Evolutionary conservation across 2,329 filamentous ascomycete genomes (phyloP), one percentile per base, ranked within the genome.

Genomic region (Sporothrix brasiliensis): DNA sequence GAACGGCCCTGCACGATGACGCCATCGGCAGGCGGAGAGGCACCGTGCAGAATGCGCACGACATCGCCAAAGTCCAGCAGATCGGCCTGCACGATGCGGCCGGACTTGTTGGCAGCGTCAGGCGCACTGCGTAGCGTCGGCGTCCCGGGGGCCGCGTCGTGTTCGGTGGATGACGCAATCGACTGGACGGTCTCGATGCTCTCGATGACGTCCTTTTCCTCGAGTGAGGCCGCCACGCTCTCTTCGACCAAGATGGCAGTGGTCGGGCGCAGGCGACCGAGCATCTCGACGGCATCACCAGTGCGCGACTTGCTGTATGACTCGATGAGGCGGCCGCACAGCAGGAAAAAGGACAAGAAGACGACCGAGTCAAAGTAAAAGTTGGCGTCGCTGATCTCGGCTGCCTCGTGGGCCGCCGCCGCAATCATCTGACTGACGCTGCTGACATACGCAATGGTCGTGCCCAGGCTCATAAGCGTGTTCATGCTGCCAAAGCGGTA

Each of bases 401-500:
- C 73, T 4, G 77, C 77, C 13, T 81, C 76, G 21, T 79, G 76
- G 3, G 83, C 83, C 4, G 89, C 87, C 1, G 84, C 81, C 7
- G 88, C 87, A 67, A 92, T 89, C 77, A 97, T 85, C 73, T 96
- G 89, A 19, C 88, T 90, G 30, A 97, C 81, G 0, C 93, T 97
- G 0, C 92, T 90, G 73, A 96, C 83, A 78, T 97, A 97, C 1
- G 94, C 94, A 72, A 97, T 92, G 2, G 88, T 91, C 0, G 94
- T 97, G 6, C 93, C 94, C 2, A 97, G 85, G 9, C 91, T 95
- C 80, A 97, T 94, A 72, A 97, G 86, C 82, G 96, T 91, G 77
- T 97, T 97, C 94, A 97, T 97, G 81, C 93, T 97, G 10, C 94
- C 94, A 76, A 97, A 97, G n/a, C 91, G 89, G 78, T 93, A 93